phyloP scores from a whole-genome alignment of 2,329 filamentous ascomycete species.

The Cladophialophora immunda region DNA sequence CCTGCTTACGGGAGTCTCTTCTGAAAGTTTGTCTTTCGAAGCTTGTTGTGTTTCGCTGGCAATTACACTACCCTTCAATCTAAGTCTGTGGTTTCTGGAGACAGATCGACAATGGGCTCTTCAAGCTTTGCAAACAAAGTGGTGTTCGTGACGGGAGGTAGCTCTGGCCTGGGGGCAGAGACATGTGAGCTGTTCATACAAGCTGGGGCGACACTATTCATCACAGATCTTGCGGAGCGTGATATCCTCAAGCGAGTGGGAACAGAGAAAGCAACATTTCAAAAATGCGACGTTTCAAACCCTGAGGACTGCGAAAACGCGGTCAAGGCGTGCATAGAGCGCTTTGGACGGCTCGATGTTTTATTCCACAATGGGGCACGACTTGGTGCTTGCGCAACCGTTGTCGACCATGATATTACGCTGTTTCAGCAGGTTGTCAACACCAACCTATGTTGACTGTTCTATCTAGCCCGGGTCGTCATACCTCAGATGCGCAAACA shows the following conservation, averaged over 20 bases:
- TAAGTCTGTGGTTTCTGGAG: too few relatives aligned
- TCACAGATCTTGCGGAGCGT: constrained; percentile 23
- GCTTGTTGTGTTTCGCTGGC: too few relatives aligned
- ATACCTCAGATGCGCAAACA: constrained; percentile 92
- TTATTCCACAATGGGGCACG: constrained; percentile 95
- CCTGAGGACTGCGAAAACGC: constrained; percentile 26
- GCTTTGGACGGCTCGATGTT: constrained; percentile 69
- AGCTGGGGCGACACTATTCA: constrained; percentile 24
- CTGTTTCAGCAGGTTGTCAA: constrained; percentile 93
- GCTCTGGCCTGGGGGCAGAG: constrained; percentile 15
- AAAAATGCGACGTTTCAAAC: constrained; percentile 20
- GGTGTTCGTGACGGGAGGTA: constrained; percentile 24
- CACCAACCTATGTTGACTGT: constrained; percentile 26
- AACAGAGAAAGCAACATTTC: constrained; percentile 16
- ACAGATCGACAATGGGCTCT: too few relatives aligned
- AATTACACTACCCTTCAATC: too few relatives aligned
- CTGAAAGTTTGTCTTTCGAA: too few relatives aligned
- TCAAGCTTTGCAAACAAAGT: constrained; percentile 17
- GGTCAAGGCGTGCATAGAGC: constrained; percentile 21
- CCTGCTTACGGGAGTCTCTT: too few relatives aligned
- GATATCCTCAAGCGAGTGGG: constrained; percentile 15
- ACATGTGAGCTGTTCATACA: constrained; percentile 21
- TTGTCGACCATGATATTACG: too few relatives aligned
- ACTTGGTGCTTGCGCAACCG: too few relatives aligned
- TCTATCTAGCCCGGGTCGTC: constrained; percentile 28